phyloP scores from a whole-genome alignment of 2,329 filamentous ascomycete genomes.

The Fusarium haematococcum region DNA sequence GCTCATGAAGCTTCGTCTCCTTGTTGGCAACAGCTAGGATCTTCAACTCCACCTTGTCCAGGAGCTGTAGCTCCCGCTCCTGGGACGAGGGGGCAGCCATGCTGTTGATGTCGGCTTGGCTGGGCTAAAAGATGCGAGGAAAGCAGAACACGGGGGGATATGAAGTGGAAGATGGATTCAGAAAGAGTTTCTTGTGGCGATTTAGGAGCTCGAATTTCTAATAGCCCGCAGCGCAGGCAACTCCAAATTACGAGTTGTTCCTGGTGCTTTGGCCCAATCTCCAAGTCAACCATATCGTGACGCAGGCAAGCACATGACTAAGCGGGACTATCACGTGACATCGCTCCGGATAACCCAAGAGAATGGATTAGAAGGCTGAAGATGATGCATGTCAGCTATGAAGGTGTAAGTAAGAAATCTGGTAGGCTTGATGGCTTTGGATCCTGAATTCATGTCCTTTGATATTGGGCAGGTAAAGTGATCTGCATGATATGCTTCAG shows the following conservation, averaged over 20 bases:
- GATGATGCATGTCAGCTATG: neutral
- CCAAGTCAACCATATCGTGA: conserved; percentile 41
- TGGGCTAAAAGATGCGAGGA: neutral
- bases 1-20: conserved; percentile 82
- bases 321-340: conserved; percentile 34
- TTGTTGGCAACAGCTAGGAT: conserved; percentile 84
- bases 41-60: conserved; percentile 86
- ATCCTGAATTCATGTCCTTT: neutral
- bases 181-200: neutral
- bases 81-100: conserved; percentile 61
- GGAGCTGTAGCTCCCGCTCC: conserved; percentile 81
- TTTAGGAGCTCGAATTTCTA: conserved; percentile 7
- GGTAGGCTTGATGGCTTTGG: neutral
- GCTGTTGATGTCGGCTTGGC: conserved; percentile 2
- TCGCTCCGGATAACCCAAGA: neutral
- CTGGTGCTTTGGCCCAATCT: conserved; percentile 14
- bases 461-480: neutral
- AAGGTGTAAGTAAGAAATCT: neutral
- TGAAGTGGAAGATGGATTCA: neutral
- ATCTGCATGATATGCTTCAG: neutral
- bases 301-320: conserved; percentile 36
- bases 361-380: neutral
- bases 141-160: conserved; percentile 1
- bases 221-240: conserved; percentile 31
- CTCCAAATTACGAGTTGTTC: conserved; percentile 39